Percentiles rank a stretch among this genome's conserved stretches.
These are phyloP conservation scores for Botrytis byssoidea DNA, from an alignment of 2,329 filamentous ascomycete species.

Conservation along the genomic window DNA sequence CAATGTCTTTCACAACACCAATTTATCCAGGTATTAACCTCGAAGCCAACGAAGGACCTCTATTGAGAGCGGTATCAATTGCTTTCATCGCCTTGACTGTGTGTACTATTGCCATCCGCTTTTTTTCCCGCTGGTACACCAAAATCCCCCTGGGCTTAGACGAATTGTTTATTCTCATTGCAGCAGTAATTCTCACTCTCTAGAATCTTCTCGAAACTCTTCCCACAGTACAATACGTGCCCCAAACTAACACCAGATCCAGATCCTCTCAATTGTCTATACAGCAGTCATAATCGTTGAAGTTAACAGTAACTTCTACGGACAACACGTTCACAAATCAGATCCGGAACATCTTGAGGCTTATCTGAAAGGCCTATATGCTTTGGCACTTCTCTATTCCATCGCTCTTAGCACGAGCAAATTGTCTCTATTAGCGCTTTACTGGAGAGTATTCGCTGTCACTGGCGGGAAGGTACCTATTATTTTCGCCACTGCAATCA, in stretches of 20 bases:
- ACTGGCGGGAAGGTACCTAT: background rate
- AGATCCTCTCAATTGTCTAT: conserved; percentile 4
- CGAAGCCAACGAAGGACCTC: conserved; percentile 7
- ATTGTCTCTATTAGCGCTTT: conserved; percentile 6
- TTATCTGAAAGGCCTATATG: conserved; percentile 6
- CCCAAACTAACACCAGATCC: background rate
- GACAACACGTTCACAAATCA: conserved; percentile 11
- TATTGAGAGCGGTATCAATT: background rate
- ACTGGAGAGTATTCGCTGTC: conserved; percentile 9
- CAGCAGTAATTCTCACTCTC: conserved; percentile 3
- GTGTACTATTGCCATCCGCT: background rate
- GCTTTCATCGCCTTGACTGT: background rate
- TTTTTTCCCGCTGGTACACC: conserved; percentile 11
- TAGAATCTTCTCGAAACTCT: rapidly evolving
- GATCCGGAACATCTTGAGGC: conserved; percentile 1
- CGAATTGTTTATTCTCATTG: conserved; percentile 2
- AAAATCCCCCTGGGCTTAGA: background rate
- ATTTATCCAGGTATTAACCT: conserved; percentile 9
- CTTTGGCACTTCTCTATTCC: background rate
- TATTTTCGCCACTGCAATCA: background rate
- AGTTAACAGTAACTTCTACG: conserved; percentile 11
- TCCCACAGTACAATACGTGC: background rate
- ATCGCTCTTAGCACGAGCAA: conserved; percentile 10
- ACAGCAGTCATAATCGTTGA: background rate
- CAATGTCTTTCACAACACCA: conserved; percentile 4